These are phyloP conservation scores for Kernera saxatilis DNA, from an alignment of 345 rosid genomes.

Conservation along the genomic window DNA sequence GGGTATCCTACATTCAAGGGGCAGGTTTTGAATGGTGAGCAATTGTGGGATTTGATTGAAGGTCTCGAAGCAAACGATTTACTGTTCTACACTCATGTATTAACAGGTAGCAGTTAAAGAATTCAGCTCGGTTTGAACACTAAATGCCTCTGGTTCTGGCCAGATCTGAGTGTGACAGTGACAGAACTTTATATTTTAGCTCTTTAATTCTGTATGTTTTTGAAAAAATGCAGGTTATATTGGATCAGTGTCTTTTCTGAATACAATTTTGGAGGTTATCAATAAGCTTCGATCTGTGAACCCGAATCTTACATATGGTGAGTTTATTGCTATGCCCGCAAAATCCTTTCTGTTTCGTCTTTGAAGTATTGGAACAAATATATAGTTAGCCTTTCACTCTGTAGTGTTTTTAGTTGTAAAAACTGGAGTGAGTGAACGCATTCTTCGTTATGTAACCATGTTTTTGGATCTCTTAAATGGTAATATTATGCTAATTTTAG, in stretches of 20 bases:
- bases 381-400: background rate
- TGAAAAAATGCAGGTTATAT: constrained; percentile 64
- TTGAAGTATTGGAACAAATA: background rate
- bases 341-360: background rate
- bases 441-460: background rate
- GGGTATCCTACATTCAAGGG: constrained; percentile 97
- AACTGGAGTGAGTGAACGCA: background rate
- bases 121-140: background rate
- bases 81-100: constrained; percentile 78
- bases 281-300: constrained; percentile 79
- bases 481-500: background rate
- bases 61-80: constrained; percentile 87
- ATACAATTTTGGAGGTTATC: constrained; percentile 67
- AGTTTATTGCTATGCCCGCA: constrained; percentile 15
- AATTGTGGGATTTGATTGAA: constrained; percentile 79
- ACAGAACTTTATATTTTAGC: background rate
- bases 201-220: background rate
- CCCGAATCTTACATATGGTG: constrained; percentile 83
- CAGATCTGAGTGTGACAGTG: background rate
- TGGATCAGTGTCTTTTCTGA: constrained; percentile 92
- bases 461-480: background rate
- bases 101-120: constrained; percentile 56
- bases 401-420: background rate
- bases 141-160: background rate
- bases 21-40: constrained; percentile 87